phyloP scores from a whole-genome alignment of 352 stramenopile species.

The Phytophthora citricola region DNA sequence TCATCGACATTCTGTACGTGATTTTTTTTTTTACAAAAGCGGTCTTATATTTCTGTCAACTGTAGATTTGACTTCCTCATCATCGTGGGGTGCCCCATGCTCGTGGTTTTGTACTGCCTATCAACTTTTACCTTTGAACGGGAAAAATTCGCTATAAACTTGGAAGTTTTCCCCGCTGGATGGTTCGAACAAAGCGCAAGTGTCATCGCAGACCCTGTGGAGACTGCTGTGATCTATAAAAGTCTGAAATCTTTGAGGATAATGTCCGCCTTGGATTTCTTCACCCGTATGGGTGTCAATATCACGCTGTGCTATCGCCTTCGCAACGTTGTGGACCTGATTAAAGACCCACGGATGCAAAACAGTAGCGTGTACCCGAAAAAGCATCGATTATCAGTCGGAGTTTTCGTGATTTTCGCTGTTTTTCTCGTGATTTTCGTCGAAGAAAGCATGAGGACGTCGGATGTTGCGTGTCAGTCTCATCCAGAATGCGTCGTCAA shows the following conservation, averaged over 20 bases:
- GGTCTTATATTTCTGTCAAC: neutral
- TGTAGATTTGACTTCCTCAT: conserved; percentile 41
- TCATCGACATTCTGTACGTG: conserved; percentile 42
- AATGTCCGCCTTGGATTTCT: conserved; percentile 31
- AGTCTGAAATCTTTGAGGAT: conserved; percentile 45
- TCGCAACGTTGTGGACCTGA: conserved; percentile 3
- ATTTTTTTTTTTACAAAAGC: no score
- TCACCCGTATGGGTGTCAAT: conserved; percentile 40
- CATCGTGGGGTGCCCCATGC: conserved; percentile 28
- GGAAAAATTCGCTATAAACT: conserved; percentile 25
- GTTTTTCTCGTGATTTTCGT: conserved; percentile 14
- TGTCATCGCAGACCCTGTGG: conserved; percentile 28
- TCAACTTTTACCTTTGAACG: conserved; percentile 37
- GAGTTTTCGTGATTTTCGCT: conserved; percentile 22
- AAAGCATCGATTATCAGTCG: neutral
- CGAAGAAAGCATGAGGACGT: conserved; percentile 28
- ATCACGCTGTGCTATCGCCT: conserved; percentile 33
- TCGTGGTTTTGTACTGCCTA: conserved; percentile 30
- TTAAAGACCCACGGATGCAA: conserved; percentile 6
- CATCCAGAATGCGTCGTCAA: conserved; percentile 39
- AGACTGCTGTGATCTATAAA: conserved; percentile 36
- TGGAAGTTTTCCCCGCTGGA: conserved; percentile 21
- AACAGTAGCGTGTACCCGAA: conserved; percentile 23
- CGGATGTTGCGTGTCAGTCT: conserved; percentile 1
- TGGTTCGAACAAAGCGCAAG: conserved; percentile 36